Base-by-base conservation (phyloP, 352 stramenopile species). In the Peronosclerospora sorghi region DNA sequence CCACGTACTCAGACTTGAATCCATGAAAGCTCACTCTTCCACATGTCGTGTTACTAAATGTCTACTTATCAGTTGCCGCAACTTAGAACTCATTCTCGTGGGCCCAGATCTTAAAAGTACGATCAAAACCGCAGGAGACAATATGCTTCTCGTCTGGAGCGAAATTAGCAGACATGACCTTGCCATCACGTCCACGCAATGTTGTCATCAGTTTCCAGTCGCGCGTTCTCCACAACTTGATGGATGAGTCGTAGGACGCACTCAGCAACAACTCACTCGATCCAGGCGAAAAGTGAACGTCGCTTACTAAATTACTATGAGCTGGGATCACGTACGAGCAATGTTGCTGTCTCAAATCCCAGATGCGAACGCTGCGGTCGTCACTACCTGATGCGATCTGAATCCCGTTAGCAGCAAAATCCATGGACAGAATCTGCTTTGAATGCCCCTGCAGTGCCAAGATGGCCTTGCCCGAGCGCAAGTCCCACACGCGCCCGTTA, bases 291-390 rank as follows among this genome's bases (percentile, higher is more conserved):
- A 85, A 94, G 45, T 83, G 79, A 21, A 97, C 73, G 28, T 97
- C 83, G 7, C 91, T 94, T 40, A 98, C 85, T 34, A 98, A 63
- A 21, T 77, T 93, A n/a, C 75, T 94, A 60, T 98, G 95, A 5
- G 93, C 95, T 14, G 95, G 92, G 26, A 98, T 60, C 24, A 86
- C 95, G 58, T 97, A 96, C 35, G 68, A 73, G 43, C 79, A 83
- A 53, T 93, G 94, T 32, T 88, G 79, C 30, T 88, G 74, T 10
- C 94, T 76, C 32, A 98, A 55, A 62, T 99, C 95, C 95, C 95
- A 99, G 32, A 98, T 80, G 36, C 95, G 87, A 28, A 97, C 84
- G 2, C 83, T 97, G 23, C 96, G 91, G 58, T 99, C 95, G 54
- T 97, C 88, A n/a, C 87, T 96, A 2, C 89, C 89, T 2, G 94